phyloP scores from a whole-genome alignment of 306 rosid species.

The Trifolium subterraneum region DNA sequence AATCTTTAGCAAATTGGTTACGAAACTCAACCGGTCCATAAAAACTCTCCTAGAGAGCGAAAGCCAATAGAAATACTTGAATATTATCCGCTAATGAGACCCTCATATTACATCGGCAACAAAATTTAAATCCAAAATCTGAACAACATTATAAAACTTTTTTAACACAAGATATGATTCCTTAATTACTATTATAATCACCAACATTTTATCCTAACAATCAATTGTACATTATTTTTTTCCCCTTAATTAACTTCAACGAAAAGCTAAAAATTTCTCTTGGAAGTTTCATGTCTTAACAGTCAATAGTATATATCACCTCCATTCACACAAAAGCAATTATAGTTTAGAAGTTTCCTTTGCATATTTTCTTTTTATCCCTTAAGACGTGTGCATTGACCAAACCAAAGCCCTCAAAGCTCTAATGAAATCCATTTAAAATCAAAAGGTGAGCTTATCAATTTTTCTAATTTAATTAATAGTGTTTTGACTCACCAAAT shows the following conservation, averaged over 20 bases:
- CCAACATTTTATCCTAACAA: neutral
- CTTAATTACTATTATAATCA: neutral
- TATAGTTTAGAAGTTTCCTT: conserved; percentile 29
- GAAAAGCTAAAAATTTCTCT: conserved; percentile 6
- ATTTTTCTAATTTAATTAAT: neutral
- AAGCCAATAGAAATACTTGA: too few relatives aligned
- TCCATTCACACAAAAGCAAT: conserved; percentile 31
- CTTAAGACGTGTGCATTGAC: conserved; percentile 11
- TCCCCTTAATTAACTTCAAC: conserved; percentile 31
- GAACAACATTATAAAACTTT: neutral
- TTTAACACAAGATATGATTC: neutral
- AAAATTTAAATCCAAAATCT: too few relatives aligned
- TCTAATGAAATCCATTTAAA: conserved; percentile 4
- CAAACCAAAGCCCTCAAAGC: neutral
- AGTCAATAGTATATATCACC: neutral
- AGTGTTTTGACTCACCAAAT: conserved; percentile 24
- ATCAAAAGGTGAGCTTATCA: neutral
- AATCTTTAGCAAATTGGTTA: too few relatives aligned
- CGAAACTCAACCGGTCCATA: too few relatives aligned
- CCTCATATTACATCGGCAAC: too few relatives aligned
- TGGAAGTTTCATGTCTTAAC: conserved; percentile 18
- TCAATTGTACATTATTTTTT: neutral
- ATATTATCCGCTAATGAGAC: too few relatives aligned
- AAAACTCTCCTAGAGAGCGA: too few relatives aligned
- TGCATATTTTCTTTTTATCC: neutral